phyloP scores from a whole-genome alignment of 345 rosid genomes.

The Eucalyptus coolabah region DNA sequence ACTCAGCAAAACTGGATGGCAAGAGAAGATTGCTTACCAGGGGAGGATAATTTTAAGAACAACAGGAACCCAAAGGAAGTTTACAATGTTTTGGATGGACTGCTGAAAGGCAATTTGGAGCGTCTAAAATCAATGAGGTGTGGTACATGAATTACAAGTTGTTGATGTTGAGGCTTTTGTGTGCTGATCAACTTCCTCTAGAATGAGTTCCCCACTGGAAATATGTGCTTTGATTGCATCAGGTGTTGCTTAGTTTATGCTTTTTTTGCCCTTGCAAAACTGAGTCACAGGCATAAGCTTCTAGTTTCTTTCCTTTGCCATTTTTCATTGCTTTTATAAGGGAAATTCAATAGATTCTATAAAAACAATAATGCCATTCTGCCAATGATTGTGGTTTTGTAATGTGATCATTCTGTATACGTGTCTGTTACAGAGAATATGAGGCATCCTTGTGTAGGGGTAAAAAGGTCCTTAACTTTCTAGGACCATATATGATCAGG shows the following conservation, averaged over 20 bases:
- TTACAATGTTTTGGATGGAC: slow-evolving; percentile 41
- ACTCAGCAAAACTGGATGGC: neutral
- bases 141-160: neutral
- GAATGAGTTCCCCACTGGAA: neutral
- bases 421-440: neutral
- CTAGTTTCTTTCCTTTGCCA: neutral
- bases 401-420: neutral
- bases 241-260: neutral
- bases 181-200: neutral
- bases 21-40: slow-evolving; percentile 18
- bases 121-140: slow-evolving; percentile 58
- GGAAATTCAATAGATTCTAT: neutral
- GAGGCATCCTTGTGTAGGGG: neutral
- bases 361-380: neutral
- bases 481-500: neutral
- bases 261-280: neutral
- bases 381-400: neutral
- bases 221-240: neutral
- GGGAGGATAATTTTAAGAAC: slow-evolving; percentile 8
- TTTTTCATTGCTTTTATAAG: neutral
- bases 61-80: slow-evolving; percentile 28
- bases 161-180: neutral
- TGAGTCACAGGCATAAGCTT: neutral
- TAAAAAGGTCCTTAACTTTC: neutral
- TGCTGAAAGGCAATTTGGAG: slow-evolving; percentile 54